Conservation (phyloP, 1,139 yeast genomes). For the Geotrichum carabidarum region DNA sequence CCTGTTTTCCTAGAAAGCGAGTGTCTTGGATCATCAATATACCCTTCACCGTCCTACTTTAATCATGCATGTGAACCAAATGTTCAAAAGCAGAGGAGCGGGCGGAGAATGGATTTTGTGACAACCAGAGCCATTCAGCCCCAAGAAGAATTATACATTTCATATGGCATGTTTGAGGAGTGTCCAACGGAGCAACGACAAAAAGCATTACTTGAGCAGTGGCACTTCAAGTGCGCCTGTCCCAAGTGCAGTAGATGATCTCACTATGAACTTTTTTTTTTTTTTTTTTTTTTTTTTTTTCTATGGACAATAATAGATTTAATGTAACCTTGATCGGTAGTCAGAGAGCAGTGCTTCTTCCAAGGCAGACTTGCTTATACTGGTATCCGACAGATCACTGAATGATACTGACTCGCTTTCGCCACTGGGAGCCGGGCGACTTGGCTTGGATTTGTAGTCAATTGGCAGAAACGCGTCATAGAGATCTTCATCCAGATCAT, state of each 20-base stretch:
- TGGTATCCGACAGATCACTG: constrained; percentile 31
- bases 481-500: constrained; percentile 17
- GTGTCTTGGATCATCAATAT: constrained; percentile 61
- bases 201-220: constrained; percentile 44
- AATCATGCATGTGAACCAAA: constrained; percentile 60
- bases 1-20: constrained; percentile 48
- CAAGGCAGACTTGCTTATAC: constrained; percentile 44
- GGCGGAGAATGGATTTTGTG: constrained; percentile 38
- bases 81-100: constrained; percentile 38
- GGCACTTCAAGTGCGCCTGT: constrained; percentile 63
- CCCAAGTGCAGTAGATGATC: constrained; percentile 9
- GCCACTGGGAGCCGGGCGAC: not conserved
- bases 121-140: constrained; percentile 35
- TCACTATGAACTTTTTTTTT: not conserved
- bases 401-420: constrained; percentile 19
- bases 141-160: constrained; percentile 56
- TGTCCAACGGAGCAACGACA: constrained; percentile 45
- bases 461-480: constrained; percentile 14
- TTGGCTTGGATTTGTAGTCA: constrained; percentile 7
- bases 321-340: constrained; percentile 6
- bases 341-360: constrained; percentile 39
- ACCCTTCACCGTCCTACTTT: constrained; percentile 64
- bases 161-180: constrained; percentile 52
- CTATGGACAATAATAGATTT: not conserved
- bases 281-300: not conserved